Evolutionary conservation across 768 basidiomycete species (phyloP).

Genomic region (Hygrocybe punicea): DNA sequence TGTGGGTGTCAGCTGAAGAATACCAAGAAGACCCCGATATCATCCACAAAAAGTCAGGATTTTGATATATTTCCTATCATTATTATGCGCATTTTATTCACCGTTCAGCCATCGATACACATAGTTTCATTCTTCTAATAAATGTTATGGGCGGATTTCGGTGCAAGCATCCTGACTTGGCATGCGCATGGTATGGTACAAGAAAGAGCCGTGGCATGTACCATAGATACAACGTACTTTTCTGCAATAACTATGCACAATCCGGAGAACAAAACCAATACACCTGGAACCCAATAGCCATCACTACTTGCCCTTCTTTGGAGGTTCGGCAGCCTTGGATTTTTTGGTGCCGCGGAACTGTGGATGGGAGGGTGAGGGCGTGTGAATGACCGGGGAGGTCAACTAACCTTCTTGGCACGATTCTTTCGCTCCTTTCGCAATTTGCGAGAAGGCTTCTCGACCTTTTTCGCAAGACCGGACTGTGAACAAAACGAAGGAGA

Average conservation of each 20-base stretch:
- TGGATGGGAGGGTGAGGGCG: slow-evolving; percentile 12
- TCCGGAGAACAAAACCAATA: background rate
- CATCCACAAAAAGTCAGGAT: slow-evolving; percentile 93
- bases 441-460: slow-evolving; percentile 90
- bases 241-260: background rate
- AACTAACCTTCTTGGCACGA: slow-evolving; percentile 93
- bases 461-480: slow-evolving; percentile 71
- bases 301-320: slow-evolving; percentile 92
- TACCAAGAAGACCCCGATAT: slow-evolving; percentile 99
- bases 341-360: slow-evolving; percentile 96
- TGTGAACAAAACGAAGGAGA: slow-evolving; percentile 26
- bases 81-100: slow-evolving; percentile 12
- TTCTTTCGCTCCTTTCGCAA: slow-evolving; percentile 99
- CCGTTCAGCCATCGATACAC: slow-evolving; percentile 27
- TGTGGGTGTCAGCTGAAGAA: slow-evolving; percentile 99
- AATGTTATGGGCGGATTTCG: slow-evolving; percentile 21
- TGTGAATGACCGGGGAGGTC: background rate
- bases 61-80: slow-evolving; percentile 44
- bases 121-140: slow-evolving; percentile 20
- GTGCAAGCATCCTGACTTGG: background rate
- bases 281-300: slow-evolving; percentile 26
- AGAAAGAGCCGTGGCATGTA: slow-evolving; percentile 15
- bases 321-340: slow-evolving; percentile 84
- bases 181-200: slow-evolving; percentile 33
- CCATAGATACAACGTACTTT: slow-evolving; percentile 1